Conservation (phyloP, 2,329 filamentous ascomycete species). For the Seiridium cupressi region DNA sequence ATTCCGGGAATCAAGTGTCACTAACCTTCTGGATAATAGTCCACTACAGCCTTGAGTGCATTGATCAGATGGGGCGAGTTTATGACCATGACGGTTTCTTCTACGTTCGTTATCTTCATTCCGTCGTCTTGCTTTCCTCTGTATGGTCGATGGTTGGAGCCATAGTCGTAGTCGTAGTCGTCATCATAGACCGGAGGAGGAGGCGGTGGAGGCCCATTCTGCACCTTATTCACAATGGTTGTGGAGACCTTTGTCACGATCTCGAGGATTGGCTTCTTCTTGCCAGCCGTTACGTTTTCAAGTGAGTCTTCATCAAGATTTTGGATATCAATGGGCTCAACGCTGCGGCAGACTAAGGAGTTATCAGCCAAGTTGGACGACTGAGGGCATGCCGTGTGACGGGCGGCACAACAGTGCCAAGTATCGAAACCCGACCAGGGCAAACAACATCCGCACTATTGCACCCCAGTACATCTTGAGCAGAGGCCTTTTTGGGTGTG, state of each 20-base stretch:
- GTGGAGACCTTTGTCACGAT: constrained; percentile 38
- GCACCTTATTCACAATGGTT: constrained; percentile 12
- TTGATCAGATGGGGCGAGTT: constrained; percentile 44
- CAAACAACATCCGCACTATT: too few species aligned
- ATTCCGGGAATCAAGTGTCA: not conserved
- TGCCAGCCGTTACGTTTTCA: constrained; percentile 10
- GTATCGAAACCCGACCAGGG: too few species aligned
- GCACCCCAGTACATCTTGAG: too few species aligned
- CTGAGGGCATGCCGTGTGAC: not conserved
- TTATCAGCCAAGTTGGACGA: constrained; percentile 5
- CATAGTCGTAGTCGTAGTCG: constrained; percentile 24
- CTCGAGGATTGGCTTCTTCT: constrained; percentile 37
- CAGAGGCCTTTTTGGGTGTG: not conserved
- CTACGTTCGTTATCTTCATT: constrained; percentile 24
- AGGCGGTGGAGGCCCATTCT: constrained; percentile 8
- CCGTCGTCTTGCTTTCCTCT: constrained; percentile 12
- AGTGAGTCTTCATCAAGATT: constrained; percentile 26
- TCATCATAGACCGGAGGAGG: constrained; percentile 17
- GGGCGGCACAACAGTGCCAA: too few species aligned
- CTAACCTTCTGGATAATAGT: constrained; percentile 40
- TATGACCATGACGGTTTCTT: constrained; percentile 39
- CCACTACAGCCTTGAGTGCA: constrained; percentile 45
- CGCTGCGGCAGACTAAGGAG: constrained; percentile 33
- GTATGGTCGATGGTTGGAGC: constrained; percentile 9
- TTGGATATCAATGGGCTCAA: constrained; percentile 34